phyloP scores from a whole-genome alignment of 495 filamentous ascomycete genomes.

The Tuber indicum region DNA sequence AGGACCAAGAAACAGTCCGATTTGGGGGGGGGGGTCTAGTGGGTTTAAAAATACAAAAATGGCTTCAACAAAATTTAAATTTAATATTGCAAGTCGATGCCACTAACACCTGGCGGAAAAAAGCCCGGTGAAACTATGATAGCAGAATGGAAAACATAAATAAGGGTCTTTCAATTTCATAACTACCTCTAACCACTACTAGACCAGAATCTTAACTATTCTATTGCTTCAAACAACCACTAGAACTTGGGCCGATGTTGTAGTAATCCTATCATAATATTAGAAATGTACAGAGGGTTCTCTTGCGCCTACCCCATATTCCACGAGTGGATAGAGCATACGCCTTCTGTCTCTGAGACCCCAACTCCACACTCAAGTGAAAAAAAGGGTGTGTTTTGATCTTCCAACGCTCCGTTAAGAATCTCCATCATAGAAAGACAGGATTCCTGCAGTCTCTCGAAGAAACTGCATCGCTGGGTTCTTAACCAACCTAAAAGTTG shows the following conservation, averaged over 20 bases:
- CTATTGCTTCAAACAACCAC: background rate
- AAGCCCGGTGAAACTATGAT: background rate
- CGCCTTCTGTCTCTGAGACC: constrained; percentile 44
- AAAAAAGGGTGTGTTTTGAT: constrained; percentile 23
- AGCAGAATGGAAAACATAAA: background rate
- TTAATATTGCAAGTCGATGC: background rate
- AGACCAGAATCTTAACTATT: background rate
- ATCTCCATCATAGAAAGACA: constrained; percentile 42
- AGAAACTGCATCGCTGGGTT: constrained; percentile 62
- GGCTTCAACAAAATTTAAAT: background rate
- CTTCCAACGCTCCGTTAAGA: constrained; percentile 41
- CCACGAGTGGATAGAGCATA: constrained; percentile 26
- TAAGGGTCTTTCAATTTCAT: background rate
- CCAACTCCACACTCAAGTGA: constrained; percentile 10
- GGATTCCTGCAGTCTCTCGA: constrained; percentile 59
- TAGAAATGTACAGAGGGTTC: constrained; percentile 39
- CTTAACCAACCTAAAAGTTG: constrained; percentile 16
- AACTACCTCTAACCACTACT: background rate
- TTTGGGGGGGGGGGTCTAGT: background rate
- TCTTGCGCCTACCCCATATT: constrained; percentile 38
- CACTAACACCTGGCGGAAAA: background rate
- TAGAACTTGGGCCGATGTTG: background rate
- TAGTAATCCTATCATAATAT: background rate
- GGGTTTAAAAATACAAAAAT: background rate
- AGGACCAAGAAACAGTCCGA: background rate